Evolutionary conservation across 352 stramenopile species (phyloP), one percentile per base, ranked within the genome.

Genomic region (Phytopythium chamaehyphon): DNA sequence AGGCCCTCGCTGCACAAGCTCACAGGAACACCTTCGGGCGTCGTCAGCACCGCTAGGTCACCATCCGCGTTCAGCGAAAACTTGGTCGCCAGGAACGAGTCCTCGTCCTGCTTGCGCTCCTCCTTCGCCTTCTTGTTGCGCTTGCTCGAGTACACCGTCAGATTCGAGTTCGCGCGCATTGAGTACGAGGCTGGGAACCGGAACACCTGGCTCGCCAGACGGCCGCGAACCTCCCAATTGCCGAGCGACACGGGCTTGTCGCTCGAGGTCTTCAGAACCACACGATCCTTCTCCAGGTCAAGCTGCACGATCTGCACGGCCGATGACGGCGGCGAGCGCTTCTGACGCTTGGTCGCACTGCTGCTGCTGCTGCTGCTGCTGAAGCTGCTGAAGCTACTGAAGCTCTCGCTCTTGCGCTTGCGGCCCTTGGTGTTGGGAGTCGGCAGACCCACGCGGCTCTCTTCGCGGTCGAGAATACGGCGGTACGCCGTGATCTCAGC

Each of bases 401-500:
- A 26, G 33, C 47, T 64, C 16, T 90, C 76, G 45, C 61, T 73
- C 66, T 88, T 88, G 51, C 79, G 76, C 69, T 93, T 93, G 23
- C 73, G 69, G n/a, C 54, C 39, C 16, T 58, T 67, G 23, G 58
- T 59, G 46, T 77, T 80, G 26, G 74, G 79, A 10, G 75, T 88
- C n/a, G 76, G 59, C 5, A 83, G 55, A 43, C 76, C 76, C 1
- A 90, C 76, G 24, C 79, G 80, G 19, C 59, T 82, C 54, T 90
- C 79, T 55, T 93, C 79, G 16, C 83, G 83, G 60, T 90, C 80
- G 51, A 93, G 64, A 61, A 93, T 93, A 21, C 77, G 79, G 22
- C 74, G 77, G 56, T 93, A 93, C 40, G 84, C 81, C 55, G 75
- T 83, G 51, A 93, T 90, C 61, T 93, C 83, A 18, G 73, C 69